Conservation (phyloP, 2,329 filamentous ascomycete genomes). For the Peltaster fructicola region DNA sequence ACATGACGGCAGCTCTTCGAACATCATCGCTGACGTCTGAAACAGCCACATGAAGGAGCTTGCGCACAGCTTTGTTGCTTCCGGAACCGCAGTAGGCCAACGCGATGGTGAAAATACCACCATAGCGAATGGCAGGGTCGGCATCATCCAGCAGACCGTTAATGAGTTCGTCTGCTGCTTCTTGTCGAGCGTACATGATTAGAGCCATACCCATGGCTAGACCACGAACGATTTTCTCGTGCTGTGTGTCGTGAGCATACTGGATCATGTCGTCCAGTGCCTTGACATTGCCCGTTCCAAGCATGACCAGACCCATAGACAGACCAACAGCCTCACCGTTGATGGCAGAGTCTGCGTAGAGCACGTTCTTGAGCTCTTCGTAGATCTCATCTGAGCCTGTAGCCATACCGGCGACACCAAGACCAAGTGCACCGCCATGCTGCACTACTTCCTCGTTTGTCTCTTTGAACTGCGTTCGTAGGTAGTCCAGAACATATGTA, state of each 20-base stretch:
- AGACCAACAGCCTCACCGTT: conserved; percentile 94
- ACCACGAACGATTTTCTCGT: conserved; percentile 96
- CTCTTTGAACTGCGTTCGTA: conserved; percentile 55
- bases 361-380: conserved; percentile 70
- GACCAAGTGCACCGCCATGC: conserved; percentile 83
- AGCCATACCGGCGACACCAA: conserved; percentile 95
- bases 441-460: conserved; percentile 86
- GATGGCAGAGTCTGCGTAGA: conserved; percentile 86
- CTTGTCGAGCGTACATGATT: conserved; percentile 94
- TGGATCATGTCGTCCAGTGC: conserved; percentile 93
- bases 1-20: conserved; percentile 89
- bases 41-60: conserved; percentile 85
- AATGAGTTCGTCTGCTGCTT: conserved; percentile 85
- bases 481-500: conserved; percentile 68
- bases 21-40: conserved; percentile 98
- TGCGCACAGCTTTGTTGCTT: conserved; percentile 96
- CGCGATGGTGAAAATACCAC: conserved; percentile 97
- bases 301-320: conserved; percentile 93
- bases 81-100: conserved; percentile 93
- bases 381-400: conserved; percentile 83
- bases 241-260: conserved; percentile 92
- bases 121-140: conserved; percentile 83
- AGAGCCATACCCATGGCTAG: conserved; percentile 91
- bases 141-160: conserved; percentile 85
- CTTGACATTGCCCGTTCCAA: conserved; percentile 89